These are phyloP conservation scores for Sclerotiophoma versabilis DNA, from an alignment of 2,329 filamentous ascomycete genomes.

Conservation along the genomic window DNA sequence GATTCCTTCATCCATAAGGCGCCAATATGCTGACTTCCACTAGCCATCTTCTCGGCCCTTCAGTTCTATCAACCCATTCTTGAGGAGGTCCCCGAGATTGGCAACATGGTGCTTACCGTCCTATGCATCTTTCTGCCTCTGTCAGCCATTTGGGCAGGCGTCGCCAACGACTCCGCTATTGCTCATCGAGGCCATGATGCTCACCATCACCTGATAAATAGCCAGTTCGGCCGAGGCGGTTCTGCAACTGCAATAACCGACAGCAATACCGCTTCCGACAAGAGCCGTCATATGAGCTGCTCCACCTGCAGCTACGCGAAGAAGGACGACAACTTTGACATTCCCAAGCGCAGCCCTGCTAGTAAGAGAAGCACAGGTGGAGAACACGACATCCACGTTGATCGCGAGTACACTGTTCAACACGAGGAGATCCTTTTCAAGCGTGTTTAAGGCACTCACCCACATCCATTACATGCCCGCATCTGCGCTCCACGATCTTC, in stretches of 20 bases:
- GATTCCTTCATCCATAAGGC: not conserved
- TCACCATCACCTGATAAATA: conserved; percentile 37
- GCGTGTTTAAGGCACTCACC: not conserved
- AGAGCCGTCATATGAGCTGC: conserved; percentile 27
- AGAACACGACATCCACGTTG: conserved; percentile 29
- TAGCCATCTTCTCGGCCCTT: conserved; percentile 67
- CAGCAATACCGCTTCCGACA: conserved; percentile 23
- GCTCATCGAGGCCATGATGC: conserved; percentile 30
- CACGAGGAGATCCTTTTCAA: conserved; percentile 18
- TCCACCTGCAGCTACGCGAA: conserved; percentile 21
- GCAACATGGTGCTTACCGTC: conserved; percentile 63
- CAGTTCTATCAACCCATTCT: conserved; percentile 60
- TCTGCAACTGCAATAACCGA: conserved; percentile 11
- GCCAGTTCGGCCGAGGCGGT: conserved; percentile 29
- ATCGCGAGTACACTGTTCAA: conserved; percentile 33
- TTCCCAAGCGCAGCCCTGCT: conserved; percentile 9
- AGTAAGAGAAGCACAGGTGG: conserved; percentile 11
- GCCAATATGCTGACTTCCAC: conserved; percentile 25
- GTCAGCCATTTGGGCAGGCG: conserved; percentile 69
- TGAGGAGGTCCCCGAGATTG: conserved; percentile 59
- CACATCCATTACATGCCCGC: not conserved
- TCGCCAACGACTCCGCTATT: conserved; percentile 34
- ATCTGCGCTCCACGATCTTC: not conserved
- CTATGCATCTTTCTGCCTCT: conserved; percentile 70
- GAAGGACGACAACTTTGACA: conserved; percentile 28